phyloP scores from a whole-genome alignment of 2,329 filamentous ascomycete species.

The Fusarium hainanense region DNA sequence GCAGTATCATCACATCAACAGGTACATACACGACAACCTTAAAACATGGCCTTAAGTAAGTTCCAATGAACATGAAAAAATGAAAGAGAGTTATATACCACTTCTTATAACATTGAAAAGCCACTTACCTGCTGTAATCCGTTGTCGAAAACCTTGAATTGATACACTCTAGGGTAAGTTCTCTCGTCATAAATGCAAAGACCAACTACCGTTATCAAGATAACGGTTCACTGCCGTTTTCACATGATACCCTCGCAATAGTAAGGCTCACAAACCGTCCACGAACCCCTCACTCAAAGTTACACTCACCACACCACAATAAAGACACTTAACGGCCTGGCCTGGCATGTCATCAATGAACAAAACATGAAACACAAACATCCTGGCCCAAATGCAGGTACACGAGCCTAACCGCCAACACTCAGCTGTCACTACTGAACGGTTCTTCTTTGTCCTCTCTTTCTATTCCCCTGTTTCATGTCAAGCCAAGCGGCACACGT shows the following conservation, averaged over 20 bases:
- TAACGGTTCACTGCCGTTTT: conserved; percentile 20
- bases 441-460: conserved; percentile 6
- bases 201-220: conserved; percentile 5
- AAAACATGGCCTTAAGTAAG: too few relatives aligned
- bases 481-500: conserved; percentile 6
- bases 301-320: conserved; percentile 1
- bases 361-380: conserved; percentile 17
- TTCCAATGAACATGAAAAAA: too few relatives aligned
- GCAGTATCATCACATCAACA: too few relatives aligned
- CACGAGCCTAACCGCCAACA: conserved; percentile 27
- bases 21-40: too few relatives aligned
- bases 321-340: neutral
- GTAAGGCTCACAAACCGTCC: neutral
- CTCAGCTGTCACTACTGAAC: neutral
- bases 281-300: conserved; percentile 6
- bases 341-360: conserved; percentile 10
- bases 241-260: neutral
- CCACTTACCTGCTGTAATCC: neutral
- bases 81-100: too few relatives aligned
- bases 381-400: conserved; percentile 20
- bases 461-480: conserved; percentile 23
- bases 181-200: neutral
- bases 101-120: neutral
- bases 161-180: conserved; percentile 5
- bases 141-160: neutral